Conservation (phyloP, 2,329 filamentous ascomycete genomes). For the Hypoxylon sp. region DNA sequence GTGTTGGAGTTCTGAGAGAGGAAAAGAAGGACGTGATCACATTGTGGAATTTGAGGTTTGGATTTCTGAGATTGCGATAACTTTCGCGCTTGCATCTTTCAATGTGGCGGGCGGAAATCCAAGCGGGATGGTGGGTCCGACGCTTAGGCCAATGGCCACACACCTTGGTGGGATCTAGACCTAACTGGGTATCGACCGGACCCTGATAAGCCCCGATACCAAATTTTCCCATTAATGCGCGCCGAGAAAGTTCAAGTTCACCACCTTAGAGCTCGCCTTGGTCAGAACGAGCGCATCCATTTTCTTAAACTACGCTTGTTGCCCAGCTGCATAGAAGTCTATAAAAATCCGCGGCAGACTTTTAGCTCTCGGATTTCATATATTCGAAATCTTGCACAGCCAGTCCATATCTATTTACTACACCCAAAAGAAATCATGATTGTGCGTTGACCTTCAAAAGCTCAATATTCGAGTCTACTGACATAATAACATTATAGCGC, state of each 20-base stretch:
- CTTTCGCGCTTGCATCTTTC: slow-evolving; percentile 45
- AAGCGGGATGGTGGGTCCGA: slow-evolving; percentile 41
- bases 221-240: slow-evolving; percentile 35
- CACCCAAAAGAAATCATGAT: slow-evolving; percentile 42
- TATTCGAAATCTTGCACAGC: not conserved
- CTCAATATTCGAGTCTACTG: slow-evolving; percentile 31
- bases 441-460: slow-evolving; percentile 30
- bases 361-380: not conserved
- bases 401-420: not conserved
- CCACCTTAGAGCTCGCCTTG: not conserved
- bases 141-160: slow-evolving; percentile 31
- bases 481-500: slow-evolving; percentile 60
- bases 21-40: slow-evolving; percentile 43
- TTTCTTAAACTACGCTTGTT: not conserved
- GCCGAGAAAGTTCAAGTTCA: slow-evolving; percentile 27
- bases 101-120: slow-evolving; percentile 44
- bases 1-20: slow-evolving; percentile 22
- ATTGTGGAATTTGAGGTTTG: slow-evolving; percentile 47
- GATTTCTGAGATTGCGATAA: slow-evolving; percentile 46
- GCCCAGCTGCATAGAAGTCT: not conserved
- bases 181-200: slow-evolving; percentile 19
- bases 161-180: slow-evolving; percentile 7
- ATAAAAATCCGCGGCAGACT: not conserved
- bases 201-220: slow-evolving; percentile 35
- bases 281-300: not conserved